These are phyloP conservation scores for Exophiala viscosa DNA, from an alignment of 2,329 filamentous ascomycete genomes.

Conservation along the genomic window DNA sequence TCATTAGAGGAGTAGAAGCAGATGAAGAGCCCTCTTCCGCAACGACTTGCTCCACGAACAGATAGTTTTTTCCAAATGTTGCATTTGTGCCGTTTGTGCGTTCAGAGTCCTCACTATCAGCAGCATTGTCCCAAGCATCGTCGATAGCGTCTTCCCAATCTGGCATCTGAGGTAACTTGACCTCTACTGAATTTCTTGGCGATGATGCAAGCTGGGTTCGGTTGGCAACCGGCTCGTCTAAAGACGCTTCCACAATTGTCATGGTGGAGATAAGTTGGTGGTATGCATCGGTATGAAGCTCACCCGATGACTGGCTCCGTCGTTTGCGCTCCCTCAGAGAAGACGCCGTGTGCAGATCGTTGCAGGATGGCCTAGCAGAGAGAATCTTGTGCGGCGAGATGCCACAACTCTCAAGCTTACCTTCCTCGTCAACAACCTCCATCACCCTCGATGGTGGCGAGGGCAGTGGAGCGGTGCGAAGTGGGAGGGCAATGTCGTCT, in stretches of 20 bases:
- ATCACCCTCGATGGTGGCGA: constrained; percentile 15
- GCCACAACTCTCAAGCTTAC: not conserved
- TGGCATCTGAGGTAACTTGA: constrained; percentile 21
- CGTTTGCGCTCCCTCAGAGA: constrained; percentile 7
- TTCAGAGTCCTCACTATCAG: constrained; percentile 17
- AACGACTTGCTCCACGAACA: constrained; percentile 15
- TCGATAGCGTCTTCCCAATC: constrained; percentile 29
- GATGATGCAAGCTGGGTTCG: not conserved
- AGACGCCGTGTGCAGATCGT: not conserved
- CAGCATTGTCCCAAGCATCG: constrained; percentile 27
- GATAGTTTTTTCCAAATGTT: constrained; percentile 6
- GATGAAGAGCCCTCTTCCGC: constrained; percentile 18
- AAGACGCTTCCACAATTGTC: not conserved
- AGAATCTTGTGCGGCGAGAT: not conserved
- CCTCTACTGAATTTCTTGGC: constrained; percentile 14
- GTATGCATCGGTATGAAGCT: constrained; percentile 15
- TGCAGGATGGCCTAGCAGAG: not conserved
- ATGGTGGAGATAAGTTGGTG: not conserved
- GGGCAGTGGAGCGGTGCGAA: constrained; percentile 23
- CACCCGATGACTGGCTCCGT: constrained; percentile 22
- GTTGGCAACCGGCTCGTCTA: not conserved
- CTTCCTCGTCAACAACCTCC: constrained; percentile 16
- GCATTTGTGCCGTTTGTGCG: not conserved
- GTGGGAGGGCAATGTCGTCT: constrained; percentile 24
- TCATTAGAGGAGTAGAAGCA: constrained; percentile 26